Conservation (phyloP, 352 stramenopile genomes). For the Phytophthora pseudosyringae region DNA sequence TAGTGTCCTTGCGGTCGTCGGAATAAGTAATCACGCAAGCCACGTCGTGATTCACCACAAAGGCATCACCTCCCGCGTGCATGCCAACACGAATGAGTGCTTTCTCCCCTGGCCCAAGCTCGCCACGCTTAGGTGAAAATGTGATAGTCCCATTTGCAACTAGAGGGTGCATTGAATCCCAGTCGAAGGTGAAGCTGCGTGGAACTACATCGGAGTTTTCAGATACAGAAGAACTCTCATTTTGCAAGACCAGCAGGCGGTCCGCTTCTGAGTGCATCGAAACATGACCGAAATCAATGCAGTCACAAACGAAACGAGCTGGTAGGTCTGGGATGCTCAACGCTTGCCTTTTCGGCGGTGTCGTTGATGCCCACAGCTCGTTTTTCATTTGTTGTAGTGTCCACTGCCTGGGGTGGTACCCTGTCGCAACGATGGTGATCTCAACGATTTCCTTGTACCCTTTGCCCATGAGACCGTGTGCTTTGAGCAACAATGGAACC, state of each 20-base stretch:
- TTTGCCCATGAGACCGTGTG: constrained; percentile 71
- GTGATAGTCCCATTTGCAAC: constrained; percentile 50
- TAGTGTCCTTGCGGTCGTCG: constrained; percentile 22
- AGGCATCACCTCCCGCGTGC: constrained; percentile 38
- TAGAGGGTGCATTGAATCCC: constrained; percentile 63
- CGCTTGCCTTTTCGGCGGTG: constrained; percentile 40
- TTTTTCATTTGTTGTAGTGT: constrained; percentile 46
- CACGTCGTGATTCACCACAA: constrained; percentile 78
- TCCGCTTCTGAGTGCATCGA: constrained; percentile 53
- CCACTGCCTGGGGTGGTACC: constrained; percentile 55
- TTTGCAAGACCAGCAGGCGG: constrained; percentile 62
- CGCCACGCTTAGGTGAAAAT: constrained; percentile 60
- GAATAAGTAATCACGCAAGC: constrained; percentile 55
- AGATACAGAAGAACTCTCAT: constrained; percentile 26
- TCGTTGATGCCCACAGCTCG: constrained; percentile 22
- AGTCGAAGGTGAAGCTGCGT: constrained; percentile 53
- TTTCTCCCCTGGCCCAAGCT: constrained; percentile 57
- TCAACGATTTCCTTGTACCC: constrained; percentile 71
- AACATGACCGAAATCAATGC: constrained; percentile 68
- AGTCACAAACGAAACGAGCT: constrained; percentile 58
- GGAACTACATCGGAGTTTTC: neutral
- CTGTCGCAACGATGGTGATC: constrained; percentile 64
- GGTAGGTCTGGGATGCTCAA: constrained; percentile 45
- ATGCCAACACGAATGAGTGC: constrained; percentile 61
- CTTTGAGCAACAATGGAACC: constrained; percentile 64